These are phyloP conservation scores for Amanita rubescens DNA, from an alignment of 768 basidiomycete genomes.

Conservation along the genomic window DNA sequence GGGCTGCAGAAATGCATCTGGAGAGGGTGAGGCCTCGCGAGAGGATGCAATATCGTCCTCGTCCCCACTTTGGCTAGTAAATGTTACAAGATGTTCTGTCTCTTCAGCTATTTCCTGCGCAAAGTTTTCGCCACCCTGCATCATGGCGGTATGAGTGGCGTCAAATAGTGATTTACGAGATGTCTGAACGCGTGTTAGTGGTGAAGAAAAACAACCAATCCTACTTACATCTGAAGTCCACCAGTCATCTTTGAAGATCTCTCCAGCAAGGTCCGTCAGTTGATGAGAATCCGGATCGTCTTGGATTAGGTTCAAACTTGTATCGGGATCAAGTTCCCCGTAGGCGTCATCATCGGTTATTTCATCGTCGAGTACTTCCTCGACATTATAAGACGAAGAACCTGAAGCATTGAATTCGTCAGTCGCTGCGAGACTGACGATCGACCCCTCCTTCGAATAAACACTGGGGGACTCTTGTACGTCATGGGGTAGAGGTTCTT, in stretches of 20 bases:
- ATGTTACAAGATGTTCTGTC: background rate
- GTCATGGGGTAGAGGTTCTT: background rate
- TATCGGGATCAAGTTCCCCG: conserved; percentile 8
- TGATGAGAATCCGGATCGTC: background rate
- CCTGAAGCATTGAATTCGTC: background rate
- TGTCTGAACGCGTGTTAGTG: background rate
- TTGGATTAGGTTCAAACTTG: background rate
- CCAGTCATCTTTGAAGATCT: conserved; percentile 20
- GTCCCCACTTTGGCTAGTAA: background rate
- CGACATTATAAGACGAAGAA: background rate
- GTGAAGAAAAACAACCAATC: background rate
- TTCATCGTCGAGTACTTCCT: conserved; percentile 3
- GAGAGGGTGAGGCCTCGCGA: conserved; percentile 3
- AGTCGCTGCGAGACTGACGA: background rate
- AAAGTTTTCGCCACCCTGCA: too few species aligned
- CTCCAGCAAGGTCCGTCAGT: conserved; percentile 23
- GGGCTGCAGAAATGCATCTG: background rate
- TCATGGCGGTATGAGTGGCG: background rate
- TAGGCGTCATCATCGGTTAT: conserved; percentile 13
- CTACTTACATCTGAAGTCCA: conserved; percentile 7
- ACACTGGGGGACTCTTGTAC: background rate
- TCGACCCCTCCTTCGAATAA: conserved; percentile 3
- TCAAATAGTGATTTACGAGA: background rate
- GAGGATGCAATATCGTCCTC: conserved; percentile 8
- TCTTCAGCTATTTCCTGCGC: background rate